Evolutionary conservation across 148 eudicot genomes (phyloP).

Genomic region (Dysphania ambrosioides): DNA sequence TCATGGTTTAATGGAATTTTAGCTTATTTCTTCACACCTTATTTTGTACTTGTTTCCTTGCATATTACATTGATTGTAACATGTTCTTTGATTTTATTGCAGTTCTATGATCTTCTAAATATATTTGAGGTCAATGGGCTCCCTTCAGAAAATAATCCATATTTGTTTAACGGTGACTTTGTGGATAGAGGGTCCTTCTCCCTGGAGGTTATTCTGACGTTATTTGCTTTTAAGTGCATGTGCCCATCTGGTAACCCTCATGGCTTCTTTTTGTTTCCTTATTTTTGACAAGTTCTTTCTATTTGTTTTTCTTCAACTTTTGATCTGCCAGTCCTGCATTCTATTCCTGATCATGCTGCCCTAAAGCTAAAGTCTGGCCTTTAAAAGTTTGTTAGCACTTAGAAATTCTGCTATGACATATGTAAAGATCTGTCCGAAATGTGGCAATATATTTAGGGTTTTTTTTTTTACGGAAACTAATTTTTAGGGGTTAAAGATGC

Average conservation of each 20-base stretch:
- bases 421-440: neutral
- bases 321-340: neutral
- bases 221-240: conserved; percentile 98
- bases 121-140: conserved; percentile 98
- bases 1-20: neutral
- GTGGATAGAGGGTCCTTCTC: conserved; percentile 98
- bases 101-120: conserved; percentile 91
- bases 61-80: conserved; percentile 12
- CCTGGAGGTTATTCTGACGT: conserved; percentile 86
- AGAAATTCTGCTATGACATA: neutral
- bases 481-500: neutral
- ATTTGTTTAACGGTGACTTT: conserved; percentile 94
- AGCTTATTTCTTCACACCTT: neutral
- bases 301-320: neutral
- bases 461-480: too few relatives aligned
- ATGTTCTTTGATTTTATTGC: conserved; percentile 35
- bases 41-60: neutral
- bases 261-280: neutral
- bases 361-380: neutral
- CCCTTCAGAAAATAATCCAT: conserved; percentile 93
- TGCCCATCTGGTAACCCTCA: conserved; percentile 69
- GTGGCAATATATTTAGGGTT: too few relatives aligned
- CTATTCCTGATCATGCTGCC: neutral
- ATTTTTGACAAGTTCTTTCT: conserved; percentile 1
- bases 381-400: too few relatives aligned